Conservation (phyloP, 441 rosid species). For the Erodium texanum region DNA sequence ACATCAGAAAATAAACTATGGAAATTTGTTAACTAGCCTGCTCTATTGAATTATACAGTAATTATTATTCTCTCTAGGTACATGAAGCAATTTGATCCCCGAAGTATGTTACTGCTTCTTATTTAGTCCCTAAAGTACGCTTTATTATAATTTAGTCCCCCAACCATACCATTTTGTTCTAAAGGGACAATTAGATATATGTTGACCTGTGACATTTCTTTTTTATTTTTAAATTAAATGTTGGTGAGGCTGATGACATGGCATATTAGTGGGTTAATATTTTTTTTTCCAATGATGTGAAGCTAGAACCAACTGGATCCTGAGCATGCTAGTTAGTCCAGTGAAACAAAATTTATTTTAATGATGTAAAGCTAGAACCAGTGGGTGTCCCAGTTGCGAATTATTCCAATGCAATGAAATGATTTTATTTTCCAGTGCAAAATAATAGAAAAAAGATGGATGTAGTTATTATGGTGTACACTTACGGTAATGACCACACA, state of each 20-base stretch:
- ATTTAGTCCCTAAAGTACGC: not conserved
- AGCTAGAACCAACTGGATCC: not conserved
- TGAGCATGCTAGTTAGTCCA: not conserved
- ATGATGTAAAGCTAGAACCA: not conserved
- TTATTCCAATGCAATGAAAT: not conserved
- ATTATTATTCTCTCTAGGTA: not conserved
- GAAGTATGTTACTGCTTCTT: too few relatives aligned
- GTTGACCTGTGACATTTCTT: not conserved
- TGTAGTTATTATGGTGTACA: conserved; percentile 15
- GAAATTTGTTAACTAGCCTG: not conserved
- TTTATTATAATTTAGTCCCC: too few relatives aligned
- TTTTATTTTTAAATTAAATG: not conserved
- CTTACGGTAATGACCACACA: conserved; percentile 86
- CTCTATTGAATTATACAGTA: not conserved
- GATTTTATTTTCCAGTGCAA: not conserved
- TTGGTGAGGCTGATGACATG: not conserved
- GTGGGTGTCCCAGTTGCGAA: not conserved
- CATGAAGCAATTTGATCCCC: not conserved
- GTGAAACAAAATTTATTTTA: not conserved
- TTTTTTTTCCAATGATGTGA: not conserved
- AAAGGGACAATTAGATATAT: not conserved
- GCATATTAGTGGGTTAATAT: too few relatives aligned
- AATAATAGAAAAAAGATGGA: conserved; percentile 1
- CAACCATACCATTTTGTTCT: not conserved
- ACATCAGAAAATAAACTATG: not conserved